Evolutionary conservation across 2,329 filamentous ascomycete genomes (phyloP).

Genomic region (Colletotrichum sp.): DNA sequence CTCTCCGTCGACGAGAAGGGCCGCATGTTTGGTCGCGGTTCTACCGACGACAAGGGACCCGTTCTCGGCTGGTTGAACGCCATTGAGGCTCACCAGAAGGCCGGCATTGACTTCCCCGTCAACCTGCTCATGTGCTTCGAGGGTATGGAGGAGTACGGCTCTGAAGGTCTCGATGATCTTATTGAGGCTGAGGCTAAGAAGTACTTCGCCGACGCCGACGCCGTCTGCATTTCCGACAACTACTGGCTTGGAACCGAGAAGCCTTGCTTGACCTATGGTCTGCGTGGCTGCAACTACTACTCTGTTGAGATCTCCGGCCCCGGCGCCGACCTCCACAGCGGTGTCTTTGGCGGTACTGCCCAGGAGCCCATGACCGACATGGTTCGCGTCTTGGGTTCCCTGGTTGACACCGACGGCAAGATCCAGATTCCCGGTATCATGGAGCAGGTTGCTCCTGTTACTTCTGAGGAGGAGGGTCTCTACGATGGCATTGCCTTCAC

Average conservation of each 20-base stretch:
- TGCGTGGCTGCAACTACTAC: constrained; percentile 98
- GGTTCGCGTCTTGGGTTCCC: constrained; percentile 77
- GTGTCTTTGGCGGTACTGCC: constrained; percentile 94
- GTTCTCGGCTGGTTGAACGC: constrained; percentile 97
- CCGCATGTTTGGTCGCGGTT: constrained; percentile 94
- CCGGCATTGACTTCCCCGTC: constrained; percentile 91
- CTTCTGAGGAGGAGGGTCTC: constrained; percentile 83
- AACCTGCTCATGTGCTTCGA: constrained; percentile 99
- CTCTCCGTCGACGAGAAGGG: constrained; percentile 87
- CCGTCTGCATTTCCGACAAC: constrained; percentile 98
- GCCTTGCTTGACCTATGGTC: constrained; percentile 95
- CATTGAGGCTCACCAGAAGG: constrained; percentile 96
- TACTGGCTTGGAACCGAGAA: constrained; percentile 99
- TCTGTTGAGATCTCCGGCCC: constrained; percentile 89
- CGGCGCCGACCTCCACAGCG: constrained; percentile 92
- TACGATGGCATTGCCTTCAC: constrained; percentile 92
- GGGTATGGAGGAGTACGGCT: constrained; percentile 99
- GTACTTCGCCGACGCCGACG: constrained; percentile 94
- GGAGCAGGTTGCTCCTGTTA: constrained; percentile 90
- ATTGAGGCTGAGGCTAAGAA: constrained; percentile 90
- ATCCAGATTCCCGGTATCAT: constrained; percentile 94
- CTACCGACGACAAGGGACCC: constrained; percentile 97
- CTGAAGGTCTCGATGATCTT: constrained; percentile 93
- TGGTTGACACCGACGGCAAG: constrained; percentile 90
- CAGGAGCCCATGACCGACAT: constrained; percentile 99